Conservation (phyloP, 495 filamentous ascomycete species). For the Aspergillus incahuasiensis region DNA sequence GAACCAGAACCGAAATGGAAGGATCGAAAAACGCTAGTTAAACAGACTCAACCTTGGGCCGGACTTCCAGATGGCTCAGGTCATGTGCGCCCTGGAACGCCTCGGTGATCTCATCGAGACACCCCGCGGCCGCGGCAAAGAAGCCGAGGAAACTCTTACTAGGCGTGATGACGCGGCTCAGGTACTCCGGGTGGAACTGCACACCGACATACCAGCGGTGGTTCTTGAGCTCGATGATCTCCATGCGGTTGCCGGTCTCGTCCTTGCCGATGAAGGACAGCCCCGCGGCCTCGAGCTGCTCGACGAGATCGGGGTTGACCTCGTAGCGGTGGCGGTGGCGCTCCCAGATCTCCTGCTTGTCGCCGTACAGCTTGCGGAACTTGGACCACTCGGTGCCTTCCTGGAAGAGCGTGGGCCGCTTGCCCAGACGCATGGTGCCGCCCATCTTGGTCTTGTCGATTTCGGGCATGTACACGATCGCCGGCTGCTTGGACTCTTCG, state of each 20-base stretch:
- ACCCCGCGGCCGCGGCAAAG: constrained; percentile 68
- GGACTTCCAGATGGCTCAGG: constrained; percentile 8
- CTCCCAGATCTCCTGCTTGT: constrained; percentile 43
- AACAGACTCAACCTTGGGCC: not conserved
- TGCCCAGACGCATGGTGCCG: constrained; percentile 89
- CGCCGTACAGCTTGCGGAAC: constrained; percentile 69
- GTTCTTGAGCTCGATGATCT: constrained; percentile 81
- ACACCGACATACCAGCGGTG: constrained; percentile 91
- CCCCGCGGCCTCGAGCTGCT: constrained; percentile 30
- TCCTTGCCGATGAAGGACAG: constrained; percentile 66
- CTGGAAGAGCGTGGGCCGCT: constrained; percentile 72
- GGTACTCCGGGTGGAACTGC: constrained; percentile 85
- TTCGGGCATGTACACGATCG: constrained; percentile 92
- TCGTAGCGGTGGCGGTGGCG: constrained; percentile 47
- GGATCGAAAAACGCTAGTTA: not conserved
- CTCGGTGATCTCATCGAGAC: constrained; percentile 48
- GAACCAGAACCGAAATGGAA: too few relatives aligned
- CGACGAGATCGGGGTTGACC: constrained; percentile 41
- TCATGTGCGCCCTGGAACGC: constrained; percentile 12
- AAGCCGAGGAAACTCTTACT: constrained; percentile 81
- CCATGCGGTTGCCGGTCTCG: constrained; percentile 79
- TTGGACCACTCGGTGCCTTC: constrained; percentile 72
- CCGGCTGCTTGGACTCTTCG: constrained; percentile 48
- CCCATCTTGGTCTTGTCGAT: constrained; percentile 68
- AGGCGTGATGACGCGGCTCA: constrained; percentile 66